phyloP scores from a whole-genome alignment of 2,329 filamentous ascomycete species.

The Venturiaceae sp. region DNA sequence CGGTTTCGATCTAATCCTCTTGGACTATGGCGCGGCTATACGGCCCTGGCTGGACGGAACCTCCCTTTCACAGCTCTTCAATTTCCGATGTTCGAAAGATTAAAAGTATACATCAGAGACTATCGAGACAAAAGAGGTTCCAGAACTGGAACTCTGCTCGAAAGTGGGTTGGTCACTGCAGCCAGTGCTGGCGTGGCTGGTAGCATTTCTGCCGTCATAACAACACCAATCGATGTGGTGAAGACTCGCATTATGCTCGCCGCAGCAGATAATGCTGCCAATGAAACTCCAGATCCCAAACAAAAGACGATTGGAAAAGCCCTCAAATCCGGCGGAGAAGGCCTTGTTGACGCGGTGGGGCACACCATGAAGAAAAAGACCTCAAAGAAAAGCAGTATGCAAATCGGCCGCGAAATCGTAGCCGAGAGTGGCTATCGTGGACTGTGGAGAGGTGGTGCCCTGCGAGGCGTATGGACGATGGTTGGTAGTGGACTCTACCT shows the following conservation, averaged over 20 bases:
- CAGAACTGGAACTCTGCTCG: slow-evolving; percentile 39
- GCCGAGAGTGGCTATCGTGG: slow-evolving; percentile 59
- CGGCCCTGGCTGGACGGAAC: slow-evolving; percentile 71
- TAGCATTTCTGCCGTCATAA: slow-evolving; percentile 65
- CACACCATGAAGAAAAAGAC: slow-evolving; percentile 19
- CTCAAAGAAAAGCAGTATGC: slow-evolving; percentile 32
- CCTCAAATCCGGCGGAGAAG: not conserved
- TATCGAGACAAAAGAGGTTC: slow-evolving; percentile 29
- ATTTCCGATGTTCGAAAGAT: slow-evolving; percentile 74
- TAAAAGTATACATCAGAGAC: slow-evolving; percentile 45
- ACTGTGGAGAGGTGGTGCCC: slow-evolving; percentile 64
- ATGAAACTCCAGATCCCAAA: slow-evolving; percentile 17
- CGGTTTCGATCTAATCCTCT: slow-evolving; percentile 47
- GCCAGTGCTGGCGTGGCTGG: slow-evolving; percentile 65
- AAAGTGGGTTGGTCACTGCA: slow-evolving; percentile 64
- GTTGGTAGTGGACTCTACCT: slow-evolving; percentile 76
- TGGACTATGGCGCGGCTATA: slow-evolving; percentile 61
- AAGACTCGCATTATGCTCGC: slow-evolving; percentile 85
- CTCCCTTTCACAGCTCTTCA: slow-evolving; percentile 81
- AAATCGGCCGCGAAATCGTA: slow-evolving; percentile 57
- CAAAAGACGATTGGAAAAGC: slow-evolving; percentile 12
- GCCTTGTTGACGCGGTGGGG: slow-evolving; percentile 29
- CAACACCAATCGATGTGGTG: slow-evolving; percentile 80
- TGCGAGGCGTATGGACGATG: slow-evolving; percentile 73
- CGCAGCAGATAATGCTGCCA: slow-evolving; percentile 30